phyloP scores from a whole-genome alignment of 441 rosid genomes.

The Gossypium trilobum region DNA sequence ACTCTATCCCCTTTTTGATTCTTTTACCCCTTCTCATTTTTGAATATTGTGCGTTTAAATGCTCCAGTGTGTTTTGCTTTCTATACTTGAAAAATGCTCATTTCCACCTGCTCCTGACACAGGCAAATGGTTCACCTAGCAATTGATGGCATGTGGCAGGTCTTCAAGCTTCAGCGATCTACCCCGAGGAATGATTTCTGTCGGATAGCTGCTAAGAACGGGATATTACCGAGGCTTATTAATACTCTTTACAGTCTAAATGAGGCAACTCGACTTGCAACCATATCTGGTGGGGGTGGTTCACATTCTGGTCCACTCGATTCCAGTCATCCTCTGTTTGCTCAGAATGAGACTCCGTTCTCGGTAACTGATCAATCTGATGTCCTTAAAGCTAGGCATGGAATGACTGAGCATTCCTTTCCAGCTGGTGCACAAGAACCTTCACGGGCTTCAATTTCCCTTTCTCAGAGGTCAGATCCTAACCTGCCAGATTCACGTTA shows the following conservation, averaged over 20 bases:
- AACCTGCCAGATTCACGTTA: constrained; percentile 45
- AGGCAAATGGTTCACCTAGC: constrained; percentile 99
- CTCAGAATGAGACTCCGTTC: constrained; percentile 45
- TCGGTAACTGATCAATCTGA: constrained; percentile 48
- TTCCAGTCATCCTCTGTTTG: constrained; percentile 43
- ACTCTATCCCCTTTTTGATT: not conserved
- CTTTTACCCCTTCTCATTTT: not conserved
- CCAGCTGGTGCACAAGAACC: constrained; percentile 45
- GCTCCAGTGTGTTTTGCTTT: not conserved
- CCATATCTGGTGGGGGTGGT: constrained; percentile 53
- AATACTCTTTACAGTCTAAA: constrained; percentile 94
- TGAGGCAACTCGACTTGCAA: constrained; percentile 85
- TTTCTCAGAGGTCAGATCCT: constrained; percentile 53
- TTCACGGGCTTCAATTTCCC: constrained; percentile 55
- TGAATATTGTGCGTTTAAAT: not conserved
- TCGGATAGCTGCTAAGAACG: constrained; percentile 88
- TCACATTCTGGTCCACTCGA: constrained; percentile 70
- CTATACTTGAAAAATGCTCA: constrained; percentile 19
- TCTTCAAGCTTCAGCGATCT: constrained; percentile 89
- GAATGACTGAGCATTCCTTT: constrained; percentile 32
- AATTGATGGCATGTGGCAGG: constrained; percentile 99
- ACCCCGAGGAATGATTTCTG: constrained; percentile 92
- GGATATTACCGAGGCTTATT: constrained; percentile 72
- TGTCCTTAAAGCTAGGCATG: constrained; percentile 47
- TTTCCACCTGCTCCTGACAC: constrained; percentile 30